Percentiles rank a stretch among this genome's conserved stretches.
Evolutionary conservation across 192 early-diverging fungal genomes (phyloP).

Genomic region (Mortierella claussenii): DNA sequence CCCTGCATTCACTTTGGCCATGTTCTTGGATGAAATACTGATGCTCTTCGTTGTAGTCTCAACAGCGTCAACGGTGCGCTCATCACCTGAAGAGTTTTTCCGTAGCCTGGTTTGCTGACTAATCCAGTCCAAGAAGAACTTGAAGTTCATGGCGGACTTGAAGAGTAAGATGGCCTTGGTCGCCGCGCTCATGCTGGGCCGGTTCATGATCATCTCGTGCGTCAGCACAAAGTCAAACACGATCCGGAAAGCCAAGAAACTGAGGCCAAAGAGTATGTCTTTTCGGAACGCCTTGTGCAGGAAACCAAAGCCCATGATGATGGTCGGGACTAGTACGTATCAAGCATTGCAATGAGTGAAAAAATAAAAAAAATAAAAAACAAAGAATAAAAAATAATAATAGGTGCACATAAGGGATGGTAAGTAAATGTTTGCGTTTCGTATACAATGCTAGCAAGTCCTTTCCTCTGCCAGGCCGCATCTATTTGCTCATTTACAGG

Average conservation of each 20-base stretch:
- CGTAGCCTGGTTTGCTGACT: constrained; percentile 25
- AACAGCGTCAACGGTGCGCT: neutral
- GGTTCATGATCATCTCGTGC: constrained; percentile 14
- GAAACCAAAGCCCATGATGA: constrained; percentile 30
- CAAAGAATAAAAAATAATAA: neutral
- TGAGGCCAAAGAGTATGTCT: constrained; percentile 19
- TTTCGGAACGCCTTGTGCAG: constrained; percentile 20
- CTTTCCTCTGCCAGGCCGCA: no score
- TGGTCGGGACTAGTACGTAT: constrained; percentile 35
- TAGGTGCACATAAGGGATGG: no score
- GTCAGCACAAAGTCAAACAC: constrained; percentile 21
- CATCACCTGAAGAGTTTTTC: neutral
- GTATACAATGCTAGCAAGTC: no score
- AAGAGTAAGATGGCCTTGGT: constrained; percentile 10
- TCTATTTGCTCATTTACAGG: no score
- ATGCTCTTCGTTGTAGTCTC: neutral
- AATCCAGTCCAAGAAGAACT: constrained; percentile 34
- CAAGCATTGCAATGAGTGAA: neutral
- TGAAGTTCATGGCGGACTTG: constrained; percentile 27
- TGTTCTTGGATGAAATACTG: neutral
- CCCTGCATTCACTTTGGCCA: no score
- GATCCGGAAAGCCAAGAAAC: constrained; percentile 18
- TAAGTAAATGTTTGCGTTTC: no score
- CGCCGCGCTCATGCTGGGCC: neutral
- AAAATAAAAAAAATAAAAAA: neutral